Conservation (phyloP, 2,329 filamentous ascomycete species). For the Aspergillus fischeri region DNA sequence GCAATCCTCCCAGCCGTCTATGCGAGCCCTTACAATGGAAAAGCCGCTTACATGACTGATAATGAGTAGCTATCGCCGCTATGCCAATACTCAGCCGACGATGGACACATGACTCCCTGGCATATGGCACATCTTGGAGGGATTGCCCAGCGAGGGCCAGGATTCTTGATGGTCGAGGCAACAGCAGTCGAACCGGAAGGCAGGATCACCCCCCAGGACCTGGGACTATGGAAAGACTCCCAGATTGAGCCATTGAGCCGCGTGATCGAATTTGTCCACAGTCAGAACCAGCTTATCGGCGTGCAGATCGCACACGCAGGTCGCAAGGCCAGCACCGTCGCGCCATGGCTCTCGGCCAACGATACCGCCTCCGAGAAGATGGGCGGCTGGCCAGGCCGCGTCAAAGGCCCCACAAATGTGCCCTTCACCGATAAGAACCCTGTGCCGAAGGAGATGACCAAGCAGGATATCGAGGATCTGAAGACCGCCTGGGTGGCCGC, state of each 20-base stretch:
- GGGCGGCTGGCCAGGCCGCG: conserved; percentile 53
- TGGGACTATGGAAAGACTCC: conserved; percentile 72
- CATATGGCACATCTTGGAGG: conserved; percentile 79
- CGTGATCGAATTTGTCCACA: conserved; percentile 74
- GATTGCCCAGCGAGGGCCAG: conserved; percentile 70
- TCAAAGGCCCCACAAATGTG: conserved; percentile 55
- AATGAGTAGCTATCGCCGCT: conserved; percentile 44
- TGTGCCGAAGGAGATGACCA: conserved; percentile 62
- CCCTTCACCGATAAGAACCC: conserved; percentile 60
- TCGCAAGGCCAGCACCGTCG: conserved; percentile 56
- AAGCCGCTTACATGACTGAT: not conserved
- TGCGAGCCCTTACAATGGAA: not conserved
- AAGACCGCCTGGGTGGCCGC: conserved; percentile 59
- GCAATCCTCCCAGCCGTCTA: not conserved
- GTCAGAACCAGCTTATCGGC: conserved; percentile 69
- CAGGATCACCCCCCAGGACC: conserved; percentile 64
- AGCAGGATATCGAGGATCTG: conserved; percentile 62
- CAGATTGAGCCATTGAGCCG: conserved; percentile 67
- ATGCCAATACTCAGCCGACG: conserved; percentile 64
- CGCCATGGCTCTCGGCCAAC: conserved; percentile 42
- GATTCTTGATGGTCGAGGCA: conserved; percentile 73
- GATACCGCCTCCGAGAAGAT: conserved; percentile 45
- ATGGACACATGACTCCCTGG: conserved; percentile 74
- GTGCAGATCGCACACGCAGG: conserved; percentile 83
- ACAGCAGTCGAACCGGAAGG: conserved; percentile 71